phyloP scores from a whole-genome alignment of 1,284 basidiomycete species.

The Malassezia dermatis region DNA sequence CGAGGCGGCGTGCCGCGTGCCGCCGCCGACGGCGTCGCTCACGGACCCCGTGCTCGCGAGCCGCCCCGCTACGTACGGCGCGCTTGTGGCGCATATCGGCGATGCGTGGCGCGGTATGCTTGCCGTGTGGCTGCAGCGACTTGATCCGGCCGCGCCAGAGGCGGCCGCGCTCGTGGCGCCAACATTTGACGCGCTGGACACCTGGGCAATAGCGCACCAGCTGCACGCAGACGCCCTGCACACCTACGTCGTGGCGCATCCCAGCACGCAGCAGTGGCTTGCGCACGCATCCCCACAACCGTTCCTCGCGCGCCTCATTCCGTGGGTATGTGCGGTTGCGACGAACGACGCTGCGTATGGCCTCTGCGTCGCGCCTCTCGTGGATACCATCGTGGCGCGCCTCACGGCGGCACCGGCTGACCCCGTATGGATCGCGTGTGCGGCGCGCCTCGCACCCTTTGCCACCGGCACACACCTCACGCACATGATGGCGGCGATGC shows the following conservation, averaged over 20 bases:
- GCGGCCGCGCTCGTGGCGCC: neutral
- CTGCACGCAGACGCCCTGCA: neutral
- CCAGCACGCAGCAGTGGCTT: constrained; percentile 4
- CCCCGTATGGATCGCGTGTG: neutral
- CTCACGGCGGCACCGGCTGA: neutral
- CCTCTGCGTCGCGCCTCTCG: constrained; percentile 6
- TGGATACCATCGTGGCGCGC: neutral
- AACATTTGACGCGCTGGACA: constrained; percentile 5
- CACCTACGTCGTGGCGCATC: neutral
- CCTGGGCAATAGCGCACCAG: neutral
- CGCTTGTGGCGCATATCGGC: neutral
- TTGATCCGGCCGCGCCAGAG: neutral
- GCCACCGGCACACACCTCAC: neutral
- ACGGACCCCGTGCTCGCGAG: neutral
- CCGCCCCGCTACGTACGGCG: neutral
- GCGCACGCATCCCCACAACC: neutral
- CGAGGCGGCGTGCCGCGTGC: neutral
- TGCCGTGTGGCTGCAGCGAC: constrained; percentile 5
- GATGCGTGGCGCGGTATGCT: constrained; percentile 3
- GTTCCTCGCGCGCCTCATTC: neutral
- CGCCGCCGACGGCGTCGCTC: neutral
- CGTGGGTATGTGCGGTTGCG: neutral
- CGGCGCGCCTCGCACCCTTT: neutral
- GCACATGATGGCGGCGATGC: neutral
- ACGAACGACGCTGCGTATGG: neutral